Evolutionary conservation across 2,329 filamentous ascomycete genomes (phyloP).

Genomic region (Fusarium sulawesiense): DNA sequence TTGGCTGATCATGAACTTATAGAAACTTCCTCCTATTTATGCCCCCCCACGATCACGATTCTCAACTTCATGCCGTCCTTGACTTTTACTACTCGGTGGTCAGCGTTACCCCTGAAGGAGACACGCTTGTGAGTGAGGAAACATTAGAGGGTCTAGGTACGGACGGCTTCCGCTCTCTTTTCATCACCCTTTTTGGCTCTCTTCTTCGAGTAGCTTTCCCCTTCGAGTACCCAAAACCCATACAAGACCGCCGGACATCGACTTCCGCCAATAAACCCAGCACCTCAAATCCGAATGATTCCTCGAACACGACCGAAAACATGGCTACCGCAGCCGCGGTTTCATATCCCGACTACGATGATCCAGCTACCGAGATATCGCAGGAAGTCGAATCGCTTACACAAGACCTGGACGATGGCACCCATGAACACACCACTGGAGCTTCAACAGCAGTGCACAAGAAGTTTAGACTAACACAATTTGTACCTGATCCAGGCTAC

Average conservation of each 20-base stretch:
- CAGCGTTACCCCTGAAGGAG: constrained; percentile 91
- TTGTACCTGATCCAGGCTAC: constrained; percentile 92
- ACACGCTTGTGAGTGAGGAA: constrained; percentile 91
- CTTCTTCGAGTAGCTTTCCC: constrained; percentile 74
- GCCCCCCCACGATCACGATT: constrained; percentile 69
- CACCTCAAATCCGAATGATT: constrained; percentile 28
- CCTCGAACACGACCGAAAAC: constrained; percentile 18
- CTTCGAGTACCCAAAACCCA: constrained; percentile 50
- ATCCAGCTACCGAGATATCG: constrained; percentile 42
- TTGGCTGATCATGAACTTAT: constrained; percentile 40
- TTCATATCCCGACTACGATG: constrained; percentile 39
- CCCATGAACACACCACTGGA: constrained; percentile 51
- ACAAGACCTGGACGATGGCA: constrained; percentile 52
- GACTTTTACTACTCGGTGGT: constrained; percentile 93
- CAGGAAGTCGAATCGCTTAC: constrained; percentile 37
- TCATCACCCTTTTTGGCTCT: constrained; percentile 79
- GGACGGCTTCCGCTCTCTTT: constrained; percentile 67
- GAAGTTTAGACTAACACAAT: constrained; percentile 70
- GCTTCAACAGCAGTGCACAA: constrained; percentile 50
- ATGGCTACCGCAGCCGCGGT: constrained; percentile 39
- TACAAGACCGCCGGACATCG: constrained; percentile 39
- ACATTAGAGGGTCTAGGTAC: constrained; percentile 95
- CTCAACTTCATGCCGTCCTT: constrained; percentile 82
- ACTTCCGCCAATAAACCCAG: constrained; percentile 21
- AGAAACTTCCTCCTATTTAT: constrained; percentile 97